These are phyloP conservation scores for Micractinium sp. DNA, from an alignment of 139 green algal species.

Conservation along the genomic window DNA sequence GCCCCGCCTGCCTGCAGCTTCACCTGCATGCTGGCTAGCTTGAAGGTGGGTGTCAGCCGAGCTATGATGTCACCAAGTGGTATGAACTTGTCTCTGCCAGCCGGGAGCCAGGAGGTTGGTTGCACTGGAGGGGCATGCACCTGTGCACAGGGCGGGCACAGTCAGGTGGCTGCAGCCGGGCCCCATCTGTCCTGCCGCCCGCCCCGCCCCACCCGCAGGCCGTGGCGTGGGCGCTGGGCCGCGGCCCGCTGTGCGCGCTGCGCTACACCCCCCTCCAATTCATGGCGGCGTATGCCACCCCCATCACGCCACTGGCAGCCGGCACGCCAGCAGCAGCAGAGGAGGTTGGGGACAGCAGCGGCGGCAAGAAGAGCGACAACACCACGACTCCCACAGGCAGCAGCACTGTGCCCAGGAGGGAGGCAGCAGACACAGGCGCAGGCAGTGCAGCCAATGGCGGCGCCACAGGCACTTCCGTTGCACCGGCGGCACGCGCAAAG, in stretches of 20 bases:
- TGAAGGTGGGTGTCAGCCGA: too few species aligned
- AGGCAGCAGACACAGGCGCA: background rate
- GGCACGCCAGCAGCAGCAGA: background rate
- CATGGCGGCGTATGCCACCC: background rate
- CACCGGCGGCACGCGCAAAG: background rate
- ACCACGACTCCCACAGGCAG: background rate
- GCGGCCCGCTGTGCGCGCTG: slow-evolving; percentile 15
- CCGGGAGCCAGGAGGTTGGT: too few species aligned
- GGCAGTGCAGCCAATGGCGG: background rate
- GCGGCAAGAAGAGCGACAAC: background rate
- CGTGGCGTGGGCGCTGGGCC: slow-evolving; percentile 3
- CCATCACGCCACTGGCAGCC: slow-evolving; percentile 16
- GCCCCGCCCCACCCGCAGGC: too few species aligned
- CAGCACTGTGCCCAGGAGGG: background rate
- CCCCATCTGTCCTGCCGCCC: too few species aligned
- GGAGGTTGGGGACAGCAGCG: background rate
- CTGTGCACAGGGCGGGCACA: too few species aligned
- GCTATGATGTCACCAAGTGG: too few species aligned
- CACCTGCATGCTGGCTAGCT: background rate
- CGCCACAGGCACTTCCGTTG: background rate
- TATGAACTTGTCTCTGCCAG: too few species aligned
- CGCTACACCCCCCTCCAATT: slow-evolving; percentile 15
- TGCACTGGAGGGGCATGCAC: too few species aligned
- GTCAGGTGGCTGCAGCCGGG: too few species aligned
- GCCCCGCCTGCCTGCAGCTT: background rate